A percentile compares a stretch with the other conserved stretches of the same genome.
These are phyloP conservation scores for Schoenoplectus triqueter DNA, from an alignment of 202 grass and related monocot species.

Conservation along the genomic window DNA sequence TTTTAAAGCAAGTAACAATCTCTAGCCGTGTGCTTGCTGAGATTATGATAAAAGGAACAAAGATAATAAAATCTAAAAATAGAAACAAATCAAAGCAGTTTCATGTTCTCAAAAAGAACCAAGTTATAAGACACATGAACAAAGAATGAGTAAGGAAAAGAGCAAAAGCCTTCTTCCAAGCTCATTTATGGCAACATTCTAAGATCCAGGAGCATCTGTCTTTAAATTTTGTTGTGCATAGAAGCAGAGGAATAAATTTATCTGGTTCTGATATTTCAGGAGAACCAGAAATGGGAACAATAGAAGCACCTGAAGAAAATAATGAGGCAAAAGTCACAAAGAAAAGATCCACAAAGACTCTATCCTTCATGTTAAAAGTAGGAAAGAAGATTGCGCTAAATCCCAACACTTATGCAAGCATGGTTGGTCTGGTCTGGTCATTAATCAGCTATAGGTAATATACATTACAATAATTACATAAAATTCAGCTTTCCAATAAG, in stretches of 20 bases:
- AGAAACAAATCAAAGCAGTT: neutral
- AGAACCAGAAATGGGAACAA: slow-evolving; percentile 48
- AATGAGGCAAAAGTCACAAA: slow-evolving; percentile 53
- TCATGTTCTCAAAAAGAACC: neutral
- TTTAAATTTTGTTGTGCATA: neutral
- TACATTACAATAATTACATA: slow-evolving; percentile 26
- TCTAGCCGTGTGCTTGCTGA: neutral
- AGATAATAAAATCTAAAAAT: neutral
- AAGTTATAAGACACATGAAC: neutral
- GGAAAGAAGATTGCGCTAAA: slow-evolving; percentile 67
- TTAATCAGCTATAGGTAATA: slow-evolving; percentile 83
- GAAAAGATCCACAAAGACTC: slow-evolving; percentile 50
- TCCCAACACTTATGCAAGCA: slow-evolving; percentile 80
- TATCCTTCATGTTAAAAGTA: slow-evolving; percentile 54
- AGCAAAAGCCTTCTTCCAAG: neutral
- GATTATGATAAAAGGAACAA: slow-evolving; percentile 9
- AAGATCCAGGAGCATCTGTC: neutral
- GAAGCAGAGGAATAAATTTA: neutral
- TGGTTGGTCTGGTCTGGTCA: slow-evolving; percentile 73
- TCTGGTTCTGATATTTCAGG: slow-evolving; percentile 35
- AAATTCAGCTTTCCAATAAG: slow-evolving; percentile 27
- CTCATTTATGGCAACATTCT: slow-evolving; percentile 14
- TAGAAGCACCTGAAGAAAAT: slow-evolving; percentile 49
- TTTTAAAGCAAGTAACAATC: slow-evolving; percentile 18
- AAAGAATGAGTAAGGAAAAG: neutral